A percentile compares a stretch with the other conserved stretches of the same genome.
These are phyloP conservation scores for Nigrospora osmanthi DNA, from an alignment of 2,329 filamentous ascomycete species.

Conservation along the genomic window DNA sequence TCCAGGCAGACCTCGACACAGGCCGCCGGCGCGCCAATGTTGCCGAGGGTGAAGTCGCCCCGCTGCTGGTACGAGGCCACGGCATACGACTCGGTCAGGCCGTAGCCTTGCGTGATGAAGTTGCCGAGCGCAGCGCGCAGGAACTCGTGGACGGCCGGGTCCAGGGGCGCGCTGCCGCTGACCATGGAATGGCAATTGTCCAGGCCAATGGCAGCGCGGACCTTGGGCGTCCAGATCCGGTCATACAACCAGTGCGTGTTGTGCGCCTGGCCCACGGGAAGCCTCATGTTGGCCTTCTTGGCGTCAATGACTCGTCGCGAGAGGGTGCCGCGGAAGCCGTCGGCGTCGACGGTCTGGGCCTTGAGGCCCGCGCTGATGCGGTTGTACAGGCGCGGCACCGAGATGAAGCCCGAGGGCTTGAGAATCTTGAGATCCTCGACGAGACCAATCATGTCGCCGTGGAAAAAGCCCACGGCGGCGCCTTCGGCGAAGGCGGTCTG, in stretches of 20 bases:
- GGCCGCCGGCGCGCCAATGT: conserved; percentile 68
- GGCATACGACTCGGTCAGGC: conserved; percentile 89
- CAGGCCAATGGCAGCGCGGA: conserved; percentile 74
- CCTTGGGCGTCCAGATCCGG: conserved; percentile 85
- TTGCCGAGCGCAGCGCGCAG: conserved; percentile 75
- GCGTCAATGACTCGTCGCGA: conserved; percentile 71
- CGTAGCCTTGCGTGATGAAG: conserved; percentile 80
- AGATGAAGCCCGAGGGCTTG: conserved; percentile 74
- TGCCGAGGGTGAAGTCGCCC: conserved; percentile 68
- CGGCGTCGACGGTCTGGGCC: conserved; percentile 67
- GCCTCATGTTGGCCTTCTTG: conserved; percentile 73
- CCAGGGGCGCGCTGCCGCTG: conserved; percentile 83
- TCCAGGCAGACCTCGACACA: conserved; percentile 69
- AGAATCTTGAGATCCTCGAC: conserved; percentile 88
- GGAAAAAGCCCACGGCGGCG: conserved; percentile 80
- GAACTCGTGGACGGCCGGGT: conserved; percentile 82
- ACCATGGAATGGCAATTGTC: conserved; percentile 67
- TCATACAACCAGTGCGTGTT: conserved; percentile 75
- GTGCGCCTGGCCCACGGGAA: conserved; percentile 63
- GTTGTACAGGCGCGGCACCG: conserved; percentile 87
- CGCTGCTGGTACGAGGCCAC: conserved; percentile 61
- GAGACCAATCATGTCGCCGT: conserved; percentile 78
- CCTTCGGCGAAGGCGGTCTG: conserved; percentile 67
- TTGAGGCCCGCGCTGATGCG: conserved; percentile 80
- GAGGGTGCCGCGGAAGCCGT: conserved; percentile 73